Percentiles rank a stretch among this genome's conserved stretches.
Conservation (phyloP, 208 protist genomes). For the Entamoeba dispar region DNA sequence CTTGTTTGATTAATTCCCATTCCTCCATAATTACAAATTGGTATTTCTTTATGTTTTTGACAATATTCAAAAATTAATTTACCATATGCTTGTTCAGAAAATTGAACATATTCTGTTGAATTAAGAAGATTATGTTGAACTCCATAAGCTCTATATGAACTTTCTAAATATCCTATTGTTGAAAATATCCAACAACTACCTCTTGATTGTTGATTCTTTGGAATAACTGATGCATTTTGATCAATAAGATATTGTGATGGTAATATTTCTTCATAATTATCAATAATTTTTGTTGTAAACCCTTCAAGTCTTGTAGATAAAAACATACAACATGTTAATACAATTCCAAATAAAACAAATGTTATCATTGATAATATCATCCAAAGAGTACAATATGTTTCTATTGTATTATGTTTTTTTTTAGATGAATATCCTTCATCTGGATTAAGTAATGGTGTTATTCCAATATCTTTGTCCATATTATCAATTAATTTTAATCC, state of each 20-base stretch:
- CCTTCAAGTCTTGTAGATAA: not conserved
- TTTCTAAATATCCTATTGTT: not conserved
- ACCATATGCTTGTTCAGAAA: not conserved
- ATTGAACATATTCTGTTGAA: not conserved
- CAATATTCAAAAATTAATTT: not conserved
- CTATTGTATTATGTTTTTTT: not conserved
- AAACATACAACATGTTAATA: not conserved
- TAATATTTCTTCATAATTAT: not conserved
- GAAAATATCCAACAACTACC: not conserved
- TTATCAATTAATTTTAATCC: too few species aligned
- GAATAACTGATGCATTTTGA: not conserved
- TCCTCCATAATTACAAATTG: not conserved
- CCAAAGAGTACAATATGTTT: not conserved
- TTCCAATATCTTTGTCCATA: too few species aligned
- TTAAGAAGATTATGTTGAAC: not conserved
- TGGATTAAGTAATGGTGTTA: too few species aligned
- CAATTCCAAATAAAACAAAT: not conserved
- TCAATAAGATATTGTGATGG: not conserved
- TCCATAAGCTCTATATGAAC: not conserved
- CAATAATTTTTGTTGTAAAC: not conserved
- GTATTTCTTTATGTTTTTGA: not conserved
- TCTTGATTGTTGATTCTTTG: not conserved
- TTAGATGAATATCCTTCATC: not conserved
- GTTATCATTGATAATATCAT: not conserved
- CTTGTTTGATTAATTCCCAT: not conserved